Conservation (phyloP, 2,329 filamentous ascomycete species). For the Colletotrichum agaves region DNA sequence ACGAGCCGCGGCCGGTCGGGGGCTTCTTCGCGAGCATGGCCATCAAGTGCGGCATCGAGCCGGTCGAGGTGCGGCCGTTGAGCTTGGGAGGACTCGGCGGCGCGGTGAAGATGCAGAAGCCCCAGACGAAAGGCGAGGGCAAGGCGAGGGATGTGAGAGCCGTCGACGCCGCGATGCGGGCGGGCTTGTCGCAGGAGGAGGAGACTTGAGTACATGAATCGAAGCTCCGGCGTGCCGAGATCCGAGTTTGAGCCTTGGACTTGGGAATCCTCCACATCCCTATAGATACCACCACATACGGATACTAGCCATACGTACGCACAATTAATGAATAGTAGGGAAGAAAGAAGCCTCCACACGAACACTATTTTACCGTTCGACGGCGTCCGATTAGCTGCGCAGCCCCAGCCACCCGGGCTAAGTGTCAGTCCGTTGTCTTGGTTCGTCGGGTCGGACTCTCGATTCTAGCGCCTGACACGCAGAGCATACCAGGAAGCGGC, state of each 20-base stretch:
- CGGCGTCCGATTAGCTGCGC: constrained; percentile 25
- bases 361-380: neutral
- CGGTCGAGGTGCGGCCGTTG: constrained; percentile 31
- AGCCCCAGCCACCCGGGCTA: constrained; percentile 28
- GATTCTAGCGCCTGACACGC: neutral
- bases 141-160: constrained; percentile 14
- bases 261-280: neutral
- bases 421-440: neutral
- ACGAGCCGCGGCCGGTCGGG: constrained; percentile 27
- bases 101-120: constrained; percentile 27
- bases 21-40: constrained; percentile 31
- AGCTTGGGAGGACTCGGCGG: constrained; percentile 27
- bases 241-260: neutral
- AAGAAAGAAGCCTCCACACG: neutral
- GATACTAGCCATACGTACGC: neutral
- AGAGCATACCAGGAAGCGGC: neutral
- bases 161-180: constrained; percentile 1
- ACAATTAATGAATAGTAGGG: neutral
- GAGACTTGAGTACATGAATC: neutral
- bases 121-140: neutral
- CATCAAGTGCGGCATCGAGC: constrained; percentile 32
- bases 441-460: neutral
- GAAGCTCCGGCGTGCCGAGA: neutral
- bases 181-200: neutral
- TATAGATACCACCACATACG: neutral